A percentile compares a stretch with the other conserved stretches of the same genome.
phyloP scores from a whole-genome alignment of 371 early-diverging fungal genomes.

The Mucor velutinosus region DNA sequence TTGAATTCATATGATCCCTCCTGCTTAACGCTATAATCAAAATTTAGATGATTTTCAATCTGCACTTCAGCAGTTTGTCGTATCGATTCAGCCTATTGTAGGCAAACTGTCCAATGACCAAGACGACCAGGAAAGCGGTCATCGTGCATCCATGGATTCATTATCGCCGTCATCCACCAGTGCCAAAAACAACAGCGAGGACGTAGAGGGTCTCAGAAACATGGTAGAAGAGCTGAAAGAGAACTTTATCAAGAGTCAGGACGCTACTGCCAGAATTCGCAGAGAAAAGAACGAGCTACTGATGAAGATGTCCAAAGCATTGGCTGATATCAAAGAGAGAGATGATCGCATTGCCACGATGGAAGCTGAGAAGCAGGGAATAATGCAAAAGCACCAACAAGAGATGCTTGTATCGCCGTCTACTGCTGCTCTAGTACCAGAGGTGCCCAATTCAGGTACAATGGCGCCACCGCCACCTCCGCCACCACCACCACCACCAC shows the following conservation, averaged over 20 bases:
- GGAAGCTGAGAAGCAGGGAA: conserved; percentile 10
- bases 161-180: neutral
- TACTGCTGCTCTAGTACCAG: conserved; percentile 31
- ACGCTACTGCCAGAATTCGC: conserved; percentile 42
- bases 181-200: conserved; percentile 24
- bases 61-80: conserved; percentile 36
- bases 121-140: neutral
- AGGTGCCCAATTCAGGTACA: neutral
- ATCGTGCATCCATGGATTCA: neutral
- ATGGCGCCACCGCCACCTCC: conserved; percentile 30
- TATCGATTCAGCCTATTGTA: conserved; percentile 57
- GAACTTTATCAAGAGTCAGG: conserved; percentile 32
- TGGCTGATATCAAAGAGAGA: conserved; percentile 41
- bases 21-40: neutral
- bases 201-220: conserved; percentile 44
- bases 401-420: conserved; percentile 12
- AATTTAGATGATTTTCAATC: conserved; percentile 39
- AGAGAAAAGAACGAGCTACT: conserved; percentile 51
- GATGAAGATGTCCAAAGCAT: conserved; percentile 45
- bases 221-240: conserved; percentile 50
- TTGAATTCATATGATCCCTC: neutral
- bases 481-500: conserved; percentile 40
- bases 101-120: conserved; percentile 42
- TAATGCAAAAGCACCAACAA: neutral
- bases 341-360: conserved; percentile 30